A percentile compares a stretch with the other conserved stretches of the same genome.
Conservation (phyloP, 2,329 filamentous ascomycete species). For the Biscogniauxia mediterranea region DNA sequence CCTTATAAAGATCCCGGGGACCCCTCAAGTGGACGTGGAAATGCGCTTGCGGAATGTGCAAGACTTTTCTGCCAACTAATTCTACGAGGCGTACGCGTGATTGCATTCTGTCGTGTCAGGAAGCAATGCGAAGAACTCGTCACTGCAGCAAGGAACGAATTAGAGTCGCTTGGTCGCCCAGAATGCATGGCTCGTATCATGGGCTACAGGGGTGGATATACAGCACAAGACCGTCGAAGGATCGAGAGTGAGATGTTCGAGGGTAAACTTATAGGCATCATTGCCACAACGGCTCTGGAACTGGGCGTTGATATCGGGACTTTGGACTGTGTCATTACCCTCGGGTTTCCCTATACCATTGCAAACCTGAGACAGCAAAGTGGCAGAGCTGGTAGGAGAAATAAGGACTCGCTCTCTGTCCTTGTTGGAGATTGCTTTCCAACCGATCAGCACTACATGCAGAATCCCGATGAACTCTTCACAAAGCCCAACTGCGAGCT, state of each 20-base stretch:
- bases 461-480: constrained; percentile 90
- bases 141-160: constrained; percentile 73
- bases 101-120: constrained; percentile 86
- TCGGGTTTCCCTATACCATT: constrained; percentile 94
- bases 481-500: constrained; percentile 86
- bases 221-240: constrained; percentile 78
- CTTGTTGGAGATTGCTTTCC: constrained; percentile 86
- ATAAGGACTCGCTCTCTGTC: constrained; percentile 89
- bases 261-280: constrained; percentile 86
- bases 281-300: constrained; percentile 90
- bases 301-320: constrained; percentile 94
- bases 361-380: constrained; percentile 93
- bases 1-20: constrained; percentile 88
- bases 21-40: constrained; percentile 80
- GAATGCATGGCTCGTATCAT: constrained; percentile 82
- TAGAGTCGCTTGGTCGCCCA: constrained; percentile 67
- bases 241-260: constrained; percentile 98
- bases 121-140: constrained; percentile 86
- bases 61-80: constrained; percentile 88
- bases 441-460: constrained; percentile 95
- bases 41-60: constrained; percentile 81
- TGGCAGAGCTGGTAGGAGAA: constrained; percentile 84
- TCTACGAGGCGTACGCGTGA: constrained; percentile 82
- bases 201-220: constrained; percentile 95
- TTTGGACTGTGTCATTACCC: constrained; percentile 88